A percentile compares a stretch with the other conserved stretches of the same genome.
Conservation (phyloP, 2,329 filamentous ascomycete genomes). For the Pseudocercospora crystallina region DNA sequence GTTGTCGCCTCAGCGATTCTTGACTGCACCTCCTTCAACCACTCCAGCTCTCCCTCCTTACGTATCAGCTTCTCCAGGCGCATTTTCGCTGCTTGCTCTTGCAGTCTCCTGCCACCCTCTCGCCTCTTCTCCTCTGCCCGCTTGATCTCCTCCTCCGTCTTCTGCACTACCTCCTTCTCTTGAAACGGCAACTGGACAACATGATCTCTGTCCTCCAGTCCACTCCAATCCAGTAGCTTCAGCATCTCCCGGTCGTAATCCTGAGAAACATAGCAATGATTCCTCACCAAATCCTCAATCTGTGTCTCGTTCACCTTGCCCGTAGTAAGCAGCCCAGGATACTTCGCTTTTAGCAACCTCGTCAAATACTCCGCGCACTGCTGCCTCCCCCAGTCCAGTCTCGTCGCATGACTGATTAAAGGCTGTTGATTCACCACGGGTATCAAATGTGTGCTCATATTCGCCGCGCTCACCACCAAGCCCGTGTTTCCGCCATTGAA, state of each 20-base stretch:
- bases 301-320: constrained; percentile 79
- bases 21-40: constrained; percentile 80
- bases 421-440: constrained; percentile 86
- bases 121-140: constrained; percentile 90
- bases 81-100: constrained; percentile 97
- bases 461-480: constrained; percentile 85
- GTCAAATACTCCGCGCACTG: constrained; percentile 88
- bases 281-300: constrained; percentile 79
- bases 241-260: constrained; percentile 79
- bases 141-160: constrained; percentile 90
- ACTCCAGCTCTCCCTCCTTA: constrained; percentile 93
- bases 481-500: constrained; percentile 88
- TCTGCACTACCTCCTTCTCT: constrained; percentile 85
- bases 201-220: constrained; percentile 82
- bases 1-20: constrained; percentile 68
- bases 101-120: constrained; percentile 84
- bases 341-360: constrained; percentile 87
- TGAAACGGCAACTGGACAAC: constrained; percentile 92
- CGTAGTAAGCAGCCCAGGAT: constrained; percentile 70
- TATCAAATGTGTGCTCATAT: constrained; percentile 92
- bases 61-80: constrained; percentile 89
- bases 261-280: constrained; percentile 85
- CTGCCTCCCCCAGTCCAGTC: constrained; percentile 91
- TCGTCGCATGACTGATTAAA: constrained; percentile 77
- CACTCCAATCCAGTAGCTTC: constrained; percentile 83